A percentile compares a stretch with the other conserved stretches of the same genome.
phyloP scores from a whole-genome alignment of 306 rosid species.

The Erythrophleum fordii region DNA sequence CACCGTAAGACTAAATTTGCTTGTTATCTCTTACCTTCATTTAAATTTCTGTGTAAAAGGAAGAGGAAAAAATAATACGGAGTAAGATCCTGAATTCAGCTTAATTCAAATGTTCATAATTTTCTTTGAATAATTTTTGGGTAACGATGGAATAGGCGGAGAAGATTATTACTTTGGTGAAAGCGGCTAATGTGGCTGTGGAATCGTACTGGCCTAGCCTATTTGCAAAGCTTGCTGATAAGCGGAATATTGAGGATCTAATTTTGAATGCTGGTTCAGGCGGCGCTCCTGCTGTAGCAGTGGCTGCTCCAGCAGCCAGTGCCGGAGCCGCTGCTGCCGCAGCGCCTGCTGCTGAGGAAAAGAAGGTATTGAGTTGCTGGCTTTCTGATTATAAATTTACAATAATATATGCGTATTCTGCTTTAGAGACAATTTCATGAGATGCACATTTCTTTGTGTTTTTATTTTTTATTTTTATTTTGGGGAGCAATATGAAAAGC shows the following conservation, averaged over 20 bases:
- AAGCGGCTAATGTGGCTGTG: slow-evolving; percentile 55
- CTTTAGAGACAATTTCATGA: background rate
- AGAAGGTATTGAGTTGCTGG: slow-evolving; percentile 52
- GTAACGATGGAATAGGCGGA: slow-evolving; percentile 54
- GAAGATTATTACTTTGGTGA: slow-evolving; percentile 65
- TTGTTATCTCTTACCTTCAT: background rate
- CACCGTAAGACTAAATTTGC: slow-evolving; percentile 49
- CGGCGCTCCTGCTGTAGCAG: slow-evolving; percentile 56
- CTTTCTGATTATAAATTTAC: background rate
- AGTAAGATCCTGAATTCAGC: background rate
- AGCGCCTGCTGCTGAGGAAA: slow-evolving; percentile 62
- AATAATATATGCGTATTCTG: background rate
- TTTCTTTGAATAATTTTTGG: background rate
- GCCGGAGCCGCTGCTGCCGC: slow-evolving; percentile 47
- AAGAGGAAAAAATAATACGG: background rate
- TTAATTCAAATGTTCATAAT: background rate
- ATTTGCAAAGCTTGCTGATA: slow-evolving; percentile 73
- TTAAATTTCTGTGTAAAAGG: background rate
- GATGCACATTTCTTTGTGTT: background rate
- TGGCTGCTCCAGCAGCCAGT: slow-evolving; percentile 39
- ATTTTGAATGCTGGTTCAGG: slow-evolving; percentile 57
- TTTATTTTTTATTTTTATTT: too few species aligned
- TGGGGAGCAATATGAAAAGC: background rate
- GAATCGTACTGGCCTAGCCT: slow-evolving; percentile 85
- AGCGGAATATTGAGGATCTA: slow-evolving; percentile 61